Evolutionary conservation across 1,139 yeast species (phyloP).

Genomic region (Meyerozyma smithsonii): DNA sequence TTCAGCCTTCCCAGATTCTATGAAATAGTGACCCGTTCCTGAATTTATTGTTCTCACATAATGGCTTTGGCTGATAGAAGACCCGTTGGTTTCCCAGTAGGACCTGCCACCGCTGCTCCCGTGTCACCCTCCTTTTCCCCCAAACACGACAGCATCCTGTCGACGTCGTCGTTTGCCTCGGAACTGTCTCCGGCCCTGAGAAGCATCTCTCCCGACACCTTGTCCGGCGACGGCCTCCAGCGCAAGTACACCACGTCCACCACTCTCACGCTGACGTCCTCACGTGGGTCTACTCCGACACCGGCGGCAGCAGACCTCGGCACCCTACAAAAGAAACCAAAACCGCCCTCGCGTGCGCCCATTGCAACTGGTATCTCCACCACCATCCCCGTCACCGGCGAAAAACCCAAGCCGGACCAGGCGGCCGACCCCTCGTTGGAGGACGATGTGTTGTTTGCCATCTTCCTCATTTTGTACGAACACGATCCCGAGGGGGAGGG

Average conservation of each 20-base stretch:
- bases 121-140: slow-evolving; percentile 47
- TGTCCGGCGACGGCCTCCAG: slow-evolving; percentile 20
- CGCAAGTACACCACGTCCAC: slow-evolving; percentile 15
- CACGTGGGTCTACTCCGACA: slow-evolving; percentile 30
- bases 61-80: slow-evolving; percentile 60
- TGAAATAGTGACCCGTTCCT: neutral
- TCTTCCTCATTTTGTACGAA: slow-evolving; percentile 64
- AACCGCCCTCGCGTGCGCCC: slow-evolving; percentile 36
- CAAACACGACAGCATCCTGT: slow-evolving; percentile 10
- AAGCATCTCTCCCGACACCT: slow-evolving; percentile 42
- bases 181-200: slow-evolving; percentile 37
- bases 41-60: slow-evolving; percentile 6
- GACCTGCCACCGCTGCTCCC: slow-evolving; percentile 22
- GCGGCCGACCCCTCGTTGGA: slow-evolving; percentile 58
- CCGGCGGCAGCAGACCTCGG: slow-evolving; percentile 8
- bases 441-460: slow-evolving; percentile 72
- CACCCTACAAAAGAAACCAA: slow-evolving; percentile 26
- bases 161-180: slow-evolving; percentile 14
- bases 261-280: slow-evolving; percentile 18
- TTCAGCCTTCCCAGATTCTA: slow-evolving; percentile 5
- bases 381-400: slow-evolving; percentile 76
- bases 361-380: slow-evolving; percentile 73
- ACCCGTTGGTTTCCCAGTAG: slow-evolving; percentile 43
- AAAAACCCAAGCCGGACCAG: slow-evolving; percentile 66
- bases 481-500: slow-evolving; percentile 66